phyloP scores from a whole-genome alignment of 2,329 filamentous ascomycete genomes.

The Aspergillus caelatus region DNA sequence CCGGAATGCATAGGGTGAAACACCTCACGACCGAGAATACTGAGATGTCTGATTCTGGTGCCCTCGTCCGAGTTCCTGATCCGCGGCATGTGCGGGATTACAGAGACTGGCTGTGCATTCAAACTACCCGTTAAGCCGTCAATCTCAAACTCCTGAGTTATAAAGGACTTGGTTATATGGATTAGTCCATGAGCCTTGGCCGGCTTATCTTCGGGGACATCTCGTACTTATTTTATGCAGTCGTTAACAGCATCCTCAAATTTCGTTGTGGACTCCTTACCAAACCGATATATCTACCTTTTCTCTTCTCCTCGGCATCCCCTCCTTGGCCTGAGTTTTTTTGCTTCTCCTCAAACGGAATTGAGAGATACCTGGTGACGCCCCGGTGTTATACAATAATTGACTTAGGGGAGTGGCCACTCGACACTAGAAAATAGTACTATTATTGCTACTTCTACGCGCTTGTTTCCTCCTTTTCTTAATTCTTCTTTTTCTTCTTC shows the following conservation, averaged over 20 bases:
- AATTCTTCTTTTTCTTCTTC: background rate
- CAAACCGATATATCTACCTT: background rate
- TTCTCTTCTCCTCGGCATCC: background rate
- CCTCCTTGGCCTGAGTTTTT: background rate
- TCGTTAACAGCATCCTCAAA: background rate
- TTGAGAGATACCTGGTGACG: background rate
- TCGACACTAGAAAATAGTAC: background rate
- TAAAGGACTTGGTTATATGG: background rate
- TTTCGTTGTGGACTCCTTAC: background rate
- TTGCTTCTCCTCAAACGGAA: background rate
- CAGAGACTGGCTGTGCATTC: background rate
- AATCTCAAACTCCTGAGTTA: background rate
- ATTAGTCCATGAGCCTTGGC: background rate
- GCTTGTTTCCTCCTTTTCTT: too few species aligned
- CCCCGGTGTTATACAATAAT: background rate
- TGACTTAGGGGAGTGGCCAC: background rate
- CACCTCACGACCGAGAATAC: constrained; percentile 3
- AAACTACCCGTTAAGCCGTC: background rate
- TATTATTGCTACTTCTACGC: background rate
- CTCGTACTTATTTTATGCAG: background rate
- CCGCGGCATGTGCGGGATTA: background rate
- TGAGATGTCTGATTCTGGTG: constrained; percentile 3
- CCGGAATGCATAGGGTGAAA: constrained; percentile 12
- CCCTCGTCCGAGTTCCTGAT: background rate
- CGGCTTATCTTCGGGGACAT: background rate